These are phyloP conservation scores for Phytophthora quininea DNA, from an alignment of 352 stramenopile genomes.

Conservation along the genomic window DNA sequence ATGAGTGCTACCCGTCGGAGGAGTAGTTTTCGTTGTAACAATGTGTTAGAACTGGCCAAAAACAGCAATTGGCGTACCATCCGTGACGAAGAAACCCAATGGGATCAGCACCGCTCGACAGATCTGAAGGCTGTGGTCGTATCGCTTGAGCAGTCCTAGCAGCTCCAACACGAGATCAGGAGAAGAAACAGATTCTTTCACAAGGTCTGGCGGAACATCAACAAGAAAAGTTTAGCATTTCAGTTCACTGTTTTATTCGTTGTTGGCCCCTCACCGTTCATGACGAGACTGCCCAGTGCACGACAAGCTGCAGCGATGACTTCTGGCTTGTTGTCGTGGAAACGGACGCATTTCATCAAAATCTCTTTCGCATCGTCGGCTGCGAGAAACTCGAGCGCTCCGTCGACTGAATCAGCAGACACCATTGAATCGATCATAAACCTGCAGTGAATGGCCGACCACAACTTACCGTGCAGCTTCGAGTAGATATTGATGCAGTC, in stretches of 20 bases:
- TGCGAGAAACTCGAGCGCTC: constrained; percentile 70
- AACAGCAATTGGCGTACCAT: constrained; percentile 35
- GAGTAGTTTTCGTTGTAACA: not conserved
- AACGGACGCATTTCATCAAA: constrained; percentile 74
- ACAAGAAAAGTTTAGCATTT: not conserved
- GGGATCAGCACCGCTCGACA: constrained; percentile 57
- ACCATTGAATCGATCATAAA: not conserved
- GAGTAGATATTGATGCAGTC: constrained; percentile 74
- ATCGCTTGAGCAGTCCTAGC: constrained; percentile 61
- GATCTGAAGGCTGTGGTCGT: constrained; percentile 52
- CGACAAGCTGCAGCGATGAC: constrained; percentile 69
- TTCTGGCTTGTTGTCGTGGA: constrained; percentile 80
- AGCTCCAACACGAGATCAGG: constrained; percentile 59
- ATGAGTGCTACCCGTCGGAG: constrained; percentile 39
- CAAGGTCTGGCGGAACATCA: constrained; percentile 44
- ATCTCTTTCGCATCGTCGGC: constrained; percentile 59
- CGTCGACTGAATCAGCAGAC: constrained; percentile 45
- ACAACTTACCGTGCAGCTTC: constrained; percentile 63
- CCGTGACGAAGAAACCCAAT: constrained; percentile 72
- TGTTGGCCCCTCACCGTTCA: constrained; percentile 54
- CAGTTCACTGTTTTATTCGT: not conserved
- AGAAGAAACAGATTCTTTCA: constrained; percentile 70
- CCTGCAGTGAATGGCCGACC: not conserved
- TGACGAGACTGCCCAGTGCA: constrained; percentile 68
- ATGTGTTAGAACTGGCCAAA: too few relatives aligned